A percentile compares a stretch with the other conserved stretches of the same genome.
Evolutionary conservation across 495 filamentous ascomycete species (phyloP).

Genomic region (Aspergillus hancockii): DNA sequence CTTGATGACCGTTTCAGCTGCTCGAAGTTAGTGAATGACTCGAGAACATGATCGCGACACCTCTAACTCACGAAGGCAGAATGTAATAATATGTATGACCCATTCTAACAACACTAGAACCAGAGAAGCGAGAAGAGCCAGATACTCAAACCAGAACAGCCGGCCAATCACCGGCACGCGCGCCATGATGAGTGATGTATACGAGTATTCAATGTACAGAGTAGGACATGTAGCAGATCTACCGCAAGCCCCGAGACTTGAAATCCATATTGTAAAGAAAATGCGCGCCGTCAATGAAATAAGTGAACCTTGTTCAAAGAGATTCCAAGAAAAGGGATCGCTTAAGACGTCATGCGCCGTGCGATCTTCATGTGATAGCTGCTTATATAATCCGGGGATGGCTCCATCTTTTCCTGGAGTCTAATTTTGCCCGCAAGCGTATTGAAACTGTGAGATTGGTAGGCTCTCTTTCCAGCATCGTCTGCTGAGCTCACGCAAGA

Average conservation of each 20-base stretch:
- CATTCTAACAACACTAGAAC: conserved; percentile 77
- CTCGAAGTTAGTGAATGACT: conserved; percentile 22
- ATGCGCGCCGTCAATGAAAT: not conserved
- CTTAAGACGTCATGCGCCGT: conserved; percentile 23
- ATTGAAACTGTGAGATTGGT: not conserved
- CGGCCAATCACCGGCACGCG: conserved; percentile 82
- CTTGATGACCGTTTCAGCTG: conserved; percentile 74
- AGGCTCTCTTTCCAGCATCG: not conserved
- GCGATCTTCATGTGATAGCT: conserved; percentile 29
- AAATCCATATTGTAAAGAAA: conserved; percentile 9
- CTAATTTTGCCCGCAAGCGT: not conserved
- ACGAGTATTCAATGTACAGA: not conserved
- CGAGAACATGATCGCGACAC: not conserved
- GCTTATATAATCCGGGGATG: conserved; percentile 44
- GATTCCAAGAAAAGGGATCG: conserved; percentile 7
- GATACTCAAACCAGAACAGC: conserved; percentile 79
- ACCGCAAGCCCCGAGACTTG: not conserved
- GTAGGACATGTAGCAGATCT: not conserved
- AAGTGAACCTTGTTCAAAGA: not conserved
- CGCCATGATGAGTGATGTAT: conserved; percentile 52
- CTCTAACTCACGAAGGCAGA: conserved; percentile 73
- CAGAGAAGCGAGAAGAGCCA: conserved; percentile 80
- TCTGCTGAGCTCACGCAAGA: conserved; percentile 41
- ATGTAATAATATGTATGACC: conserved; percentile 81
- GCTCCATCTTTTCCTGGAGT: conserved; percentile 21